Evolutionary conservation across 129 eudicot genomes (phyloP).

Genomic region (Kitagawia praeruptora): DNA sequence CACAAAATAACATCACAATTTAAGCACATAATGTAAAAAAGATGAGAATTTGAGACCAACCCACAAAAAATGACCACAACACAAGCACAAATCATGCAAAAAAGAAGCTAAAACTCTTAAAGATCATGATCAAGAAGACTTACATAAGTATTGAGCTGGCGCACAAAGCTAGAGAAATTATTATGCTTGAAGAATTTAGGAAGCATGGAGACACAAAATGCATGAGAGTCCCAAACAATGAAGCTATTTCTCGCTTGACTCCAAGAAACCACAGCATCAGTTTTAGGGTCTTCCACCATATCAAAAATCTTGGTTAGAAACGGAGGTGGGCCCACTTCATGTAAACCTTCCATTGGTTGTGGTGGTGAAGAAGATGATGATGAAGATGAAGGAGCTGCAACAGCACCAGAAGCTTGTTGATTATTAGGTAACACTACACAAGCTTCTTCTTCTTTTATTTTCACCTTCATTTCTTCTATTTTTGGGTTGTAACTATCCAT

Average conservation of each 20-base stretch:
- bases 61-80: not conserved
- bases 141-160: slow-evolving; percentile 96
- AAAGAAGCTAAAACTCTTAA: not conserved
- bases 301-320: slow-evolving; percentile 70
- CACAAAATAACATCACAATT: not conserved
- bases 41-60: not conserved
- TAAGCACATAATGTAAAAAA: not conserved
- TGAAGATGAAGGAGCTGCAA: slow-evolving; percentile 3
- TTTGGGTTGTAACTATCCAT: not conserved
- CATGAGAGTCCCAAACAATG: slow-evolving; percentile 76
- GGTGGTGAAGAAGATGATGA: slow-evolving; percentile 41
- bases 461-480: not conserved
- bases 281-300: slow-evolving; percentile 86
- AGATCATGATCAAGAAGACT: slow-evolving; percentile 21
- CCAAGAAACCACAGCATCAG: slow-evolving; percentile 86
- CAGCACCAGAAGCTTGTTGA: not conserved
- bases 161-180: slow-evolving; percentile 82
- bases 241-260: slow-evolving; percentile 63
- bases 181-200: slow-evolving; percentile 77
- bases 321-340: slow-evolving; percentile 88
- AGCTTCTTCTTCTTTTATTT: slow-evolving; percentile 21
- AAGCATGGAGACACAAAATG: slow-evolving; percentile 58
- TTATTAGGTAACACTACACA: not conserved
- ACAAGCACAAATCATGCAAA: not conserved
- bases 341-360: slow-evolving; percentile 65